These are phyloP conservation scores for Fraxinus paxiana DNA, from an alignment of 305 asterid species.

Conservation along the genomic window DNA sequence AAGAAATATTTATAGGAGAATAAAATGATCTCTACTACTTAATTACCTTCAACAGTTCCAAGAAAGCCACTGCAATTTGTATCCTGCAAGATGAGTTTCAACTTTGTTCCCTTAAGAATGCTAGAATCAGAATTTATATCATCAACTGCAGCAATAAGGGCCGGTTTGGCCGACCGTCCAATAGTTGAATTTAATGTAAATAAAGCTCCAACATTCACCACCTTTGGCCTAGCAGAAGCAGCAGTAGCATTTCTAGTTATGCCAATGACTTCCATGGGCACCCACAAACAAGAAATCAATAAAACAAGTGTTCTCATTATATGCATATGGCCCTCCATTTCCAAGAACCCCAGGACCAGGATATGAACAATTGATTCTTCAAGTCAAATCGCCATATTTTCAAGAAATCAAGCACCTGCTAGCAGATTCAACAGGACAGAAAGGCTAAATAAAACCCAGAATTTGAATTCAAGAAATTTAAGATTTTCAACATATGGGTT, in stretches of 20 bases:
- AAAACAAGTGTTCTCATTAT: slow-evolving; percentile 24
- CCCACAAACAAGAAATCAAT: slow-evolving; percentile 30
- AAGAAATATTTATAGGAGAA: not conserved
- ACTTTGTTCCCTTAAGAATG: slow-evolving; percentile 31
- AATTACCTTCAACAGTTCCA: slow-evolving; percentile 36
- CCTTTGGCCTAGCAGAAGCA: slow-evolving; percentile 28
- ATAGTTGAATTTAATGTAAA: slow-evolving; percentile 61
- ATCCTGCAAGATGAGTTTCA: slow-evolving; percentile 31
- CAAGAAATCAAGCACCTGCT: slow-evolving; percentile 24
- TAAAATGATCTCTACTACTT: not conserved
- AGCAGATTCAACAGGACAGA: slow-evolving; percentile 1
- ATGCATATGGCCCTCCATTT: slow-evolving; percentile 12
- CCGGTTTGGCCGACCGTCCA: slow-evolving; percentile 61
- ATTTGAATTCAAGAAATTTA: slow-evolving; percentile 11
- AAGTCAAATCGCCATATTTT: slow-evolving; percentile 21
- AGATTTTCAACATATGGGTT: slow-evolving; percentile 3
- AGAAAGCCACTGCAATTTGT: slow-evolving; percentile 34
- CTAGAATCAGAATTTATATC: slow-evolving; percentile 31
- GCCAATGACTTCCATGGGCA: slow-evolving; percentile 34
- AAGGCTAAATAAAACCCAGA: slow-evolving; percentile 20
- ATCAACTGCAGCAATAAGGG: slow-evolving; percentile 37
- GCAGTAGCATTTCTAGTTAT: slow-evolving; percentile 30
- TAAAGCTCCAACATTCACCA: slow-evolving; percentile 64
- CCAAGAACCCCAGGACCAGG: not conserved
- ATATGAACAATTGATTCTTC: slow-evolving; percentile 6